Base-by-base conservation (phyloP, 805 yeast genomes). In the Brettanomyces custersianus region DNA sequence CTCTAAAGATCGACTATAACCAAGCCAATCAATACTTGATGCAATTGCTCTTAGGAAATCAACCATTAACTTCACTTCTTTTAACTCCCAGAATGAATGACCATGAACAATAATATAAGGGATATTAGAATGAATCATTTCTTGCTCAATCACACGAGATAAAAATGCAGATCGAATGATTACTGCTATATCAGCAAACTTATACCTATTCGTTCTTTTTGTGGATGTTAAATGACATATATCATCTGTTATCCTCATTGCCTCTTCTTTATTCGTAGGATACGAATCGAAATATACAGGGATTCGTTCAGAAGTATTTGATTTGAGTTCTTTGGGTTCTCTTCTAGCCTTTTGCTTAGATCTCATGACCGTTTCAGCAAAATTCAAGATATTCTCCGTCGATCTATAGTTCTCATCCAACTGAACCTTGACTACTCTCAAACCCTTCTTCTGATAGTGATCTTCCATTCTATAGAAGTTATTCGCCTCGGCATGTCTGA, bases 321-420 rank as follows among this genome's bases (percentile, higher is more conserved):
- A 72, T 4, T 46, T 50, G 18, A 82, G 55, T 1, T 46, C 33
- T 39, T 72, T 74, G 1, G 54, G 45, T 2, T 50, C 49, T 44
- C 87, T 52, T 8, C 66, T 62, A 11, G 46, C 45, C 47, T 46
- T 40, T 46, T 80, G 87, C 42, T 75, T 78, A 17, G 33, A 12
- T 28, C 65, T 60, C 72, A 85, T 84, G 7, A 85, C 54, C 0
- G 55, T 44, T 45, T 80, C 85, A 16, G 95, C 79, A 5, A 77
- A 50, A 20, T 69, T 57, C 9, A 90, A 57, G 20, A 90, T 80
- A 20, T 65, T 70, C 26, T 67, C 62, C 0, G 95, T 76, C 1
- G 96, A 86, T 36, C 97, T 66, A 54, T 90, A 92, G 52, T 87
- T 90, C 42, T 80, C 74, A 18, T 68, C 66, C 33, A 90, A 62